These are phyloP conservation scores for Botrytis pseudocinerea DNA, from an alignment of 2,329 filamentous ascomycete species.

Conservation along the genomic window DNA sequence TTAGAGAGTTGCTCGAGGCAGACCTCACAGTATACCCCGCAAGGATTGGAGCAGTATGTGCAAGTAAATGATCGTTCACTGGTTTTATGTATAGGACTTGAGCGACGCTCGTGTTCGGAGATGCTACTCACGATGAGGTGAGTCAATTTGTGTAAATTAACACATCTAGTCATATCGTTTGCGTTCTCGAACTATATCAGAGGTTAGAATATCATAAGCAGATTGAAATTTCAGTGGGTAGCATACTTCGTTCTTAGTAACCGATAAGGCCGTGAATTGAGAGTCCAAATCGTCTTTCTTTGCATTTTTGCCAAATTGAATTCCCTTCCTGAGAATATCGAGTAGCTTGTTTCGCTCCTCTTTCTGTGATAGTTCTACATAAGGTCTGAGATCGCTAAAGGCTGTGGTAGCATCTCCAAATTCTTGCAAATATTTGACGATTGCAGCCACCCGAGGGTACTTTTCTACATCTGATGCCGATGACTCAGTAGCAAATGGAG, in stretches of 20 bases:
- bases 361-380: conserved; percentile 30
- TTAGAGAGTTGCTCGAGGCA: conserved; percentile 33
- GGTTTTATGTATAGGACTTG: conserved; percentile 21
- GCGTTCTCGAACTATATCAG: conserved; percentile 10
- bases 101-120: conserved; percentile 32
- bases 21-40: conserved; percentile 27
- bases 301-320: conserved; percentile 4
- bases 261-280: background rate
- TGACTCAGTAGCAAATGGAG: conserved; percentile 19
- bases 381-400: conserved; percentile 39
- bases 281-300: background rate
- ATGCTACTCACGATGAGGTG: conserved; percentile 36
- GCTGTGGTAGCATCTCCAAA: conserved; percentile 39
- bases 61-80: conserved; percentile 26
- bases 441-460: conserved; percentile 25
- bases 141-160: conserved; percentile 37
- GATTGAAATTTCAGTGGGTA: background rate
- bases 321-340: conserved; percentile 21
- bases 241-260: conserved; percentile 19
- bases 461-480: conserved; percentile 12
- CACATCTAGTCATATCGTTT: conserved; percentile 31
- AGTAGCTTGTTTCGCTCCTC: conserved; percentile 31
- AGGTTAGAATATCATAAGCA: background rate
- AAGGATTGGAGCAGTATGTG: conserved; percentile 30
- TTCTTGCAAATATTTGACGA: conserved; percentile 36